Evolutionary conservation across 352 stramenopile genomes (phyloP), one percentile per base, ranked within the genome.

Genomic region (Pythium sp.): DNA sequence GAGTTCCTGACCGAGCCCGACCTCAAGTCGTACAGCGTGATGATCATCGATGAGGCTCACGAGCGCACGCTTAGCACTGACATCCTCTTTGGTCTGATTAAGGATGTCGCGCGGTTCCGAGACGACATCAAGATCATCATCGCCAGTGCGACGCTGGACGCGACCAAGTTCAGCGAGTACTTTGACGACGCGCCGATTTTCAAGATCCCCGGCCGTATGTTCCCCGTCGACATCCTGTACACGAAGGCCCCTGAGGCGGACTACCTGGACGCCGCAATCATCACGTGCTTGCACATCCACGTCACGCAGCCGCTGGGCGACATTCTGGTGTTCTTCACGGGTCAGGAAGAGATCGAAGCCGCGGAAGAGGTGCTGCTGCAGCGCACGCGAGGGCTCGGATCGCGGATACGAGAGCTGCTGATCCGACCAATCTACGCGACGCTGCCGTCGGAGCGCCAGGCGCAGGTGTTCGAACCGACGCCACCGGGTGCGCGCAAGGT

Each of bases 21-120:
- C 70, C 75, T 99, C n/a, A 94, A 90, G 63, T 93, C 89, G 41
- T 99, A 99, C 81, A 98, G 84, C 34, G 97, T 98, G 49, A 98
- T 99, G 80, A 98, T 99, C 64, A 98, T 99, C 71, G 98, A 99
- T 75, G 97, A 99, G 80, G 97, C 98, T 18, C 98, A 99, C 75
- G 98, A 99, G 74, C 88, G 98, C 34, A 99, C 97, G 9, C 82
- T 99, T 22, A 97, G 97, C 68, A 99, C 97, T 0, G 98, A 99
- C 72, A 98, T 99, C 70, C 81, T 99, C 32, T 99, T 99, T 74
- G 98, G 97, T 0, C 76, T 99, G 15, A 97, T 99, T 64, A 99
- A 99, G 75, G 98, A 99, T 82, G 98, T 99, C 67, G 86, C 95
- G 28, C 81, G 95, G 5, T 98, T 98, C 69, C 87, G 97, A 9